Conservation (phyloP, 1,139 yeast species). For the Hemisphaericaspora xylanilytica region DNA sequence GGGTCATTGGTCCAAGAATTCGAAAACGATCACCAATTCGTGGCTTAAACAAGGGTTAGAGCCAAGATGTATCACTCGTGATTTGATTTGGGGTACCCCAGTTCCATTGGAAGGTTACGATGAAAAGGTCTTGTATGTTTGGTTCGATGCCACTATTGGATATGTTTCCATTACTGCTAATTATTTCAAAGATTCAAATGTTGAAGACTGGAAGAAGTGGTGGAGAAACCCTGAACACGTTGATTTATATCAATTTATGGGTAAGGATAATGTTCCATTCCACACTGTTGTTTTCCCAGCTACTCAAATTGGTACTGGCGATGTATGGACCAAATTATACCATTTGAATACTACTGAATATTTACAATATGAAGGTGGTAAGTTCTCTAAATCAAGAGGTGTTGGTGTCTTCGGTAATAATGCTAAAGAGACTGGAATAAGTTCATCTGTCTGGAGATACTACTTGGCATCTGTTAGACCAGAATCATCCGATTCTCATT, state of each 20-base stretch:
- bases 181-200: slow-evolving; percentile 59
- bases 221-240: slow-evolving; percentile 91
- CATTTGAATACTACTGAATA: slow-evolving; percentile 95
- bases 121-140: slow-evolving; percentile 90
- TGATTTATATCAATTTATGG: slow-evolving; percentile 93
- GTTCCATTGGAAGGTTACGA: slow-evolving; percentile 83
- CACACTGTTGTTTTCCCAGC: slow-evolving; percentile 98
- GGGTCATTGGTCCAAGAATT: slow-evolving; percentile 91
- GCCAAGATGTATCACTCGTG: slow-evolving; percentile 96
- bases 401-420: slow-evolving; percentile 98
- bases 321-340: slow-evolving; percentile 86
- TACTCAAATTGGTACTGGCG: slow-evolving; percentile 70
- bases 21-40: slow-evolving; percentile 79
- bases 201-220: slow-evolving; percentile 72
- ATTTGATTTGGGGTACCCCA: slow-evolving; percentile 97
- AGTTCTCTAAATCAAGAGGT: slow-evolving; percentile 94
- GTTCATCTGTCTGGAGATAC: slow-evolving; percentile 97
- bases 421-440: slow-evolving; percentile 87
- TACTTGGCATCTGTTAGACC: slow-evolving; percentile 92
- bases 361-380: slow-evolving; percentile 95
- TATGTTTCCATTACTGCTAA: slow-evolving; percentile 94
- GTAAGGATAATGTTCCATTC: slow-evolving; percentile 98
- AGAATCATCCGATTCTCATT: slow-evolving; percentile 91
- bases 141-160: slow-evolving; percentile 99
- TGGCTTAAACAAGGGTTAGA: slow-evolving; percentile 94